Evolutionary conservation across 2,329 filamentous ascomycete species (phyloP).

Genomic region (Ophiocordyceps camponoti-saundersi): DNA sequence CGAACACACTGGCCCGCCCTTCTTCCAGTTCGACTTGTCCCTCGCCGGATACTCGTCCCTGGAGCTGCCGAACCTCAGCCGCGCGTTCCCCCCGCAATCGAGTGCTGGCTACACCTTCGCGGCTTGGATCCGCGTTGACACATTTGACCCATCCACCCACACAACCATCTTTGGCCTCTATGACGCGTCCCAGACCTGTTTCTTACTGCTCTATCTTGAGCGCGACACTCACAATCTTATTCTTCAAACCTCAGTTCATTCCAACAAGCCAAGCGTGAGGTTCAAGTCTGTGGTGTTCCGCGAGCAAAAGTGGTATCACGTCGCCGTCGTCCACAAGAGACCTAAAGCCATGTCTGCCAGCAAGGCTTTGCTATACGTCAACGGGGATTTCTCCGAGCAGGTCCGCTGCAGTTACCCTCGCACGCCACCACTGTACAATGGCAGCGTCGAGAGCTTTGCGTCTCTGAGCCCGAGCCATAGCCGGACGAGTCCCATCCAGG

Average conservation of each 20-base stretch:
- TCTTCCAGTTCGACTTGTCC: conserved; percentile 88
- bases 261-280: conserved; percentile 71
- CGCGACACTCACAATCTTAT: conserved; percentile 90
- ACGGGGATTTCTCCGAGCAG: conserved; percentile 89
- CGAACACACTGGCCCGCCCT: conserved; percentile 59
- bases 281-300: conserved; percentile 75
- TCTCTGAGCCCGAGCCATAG: conserved; percentile 43
- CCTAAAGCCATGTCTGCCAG: conserved; percentile 59
- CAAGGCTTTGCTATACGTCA: conserved; percentile 75
- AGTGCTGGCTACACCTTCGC: conserved; percentile 79
- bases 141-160: conserved; percentile 69
- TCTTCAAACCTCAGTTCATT: conserved; percentile 83
- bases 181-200: conserved; percentile 82
- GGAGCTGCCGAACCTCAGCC: conserved; percentile 73
- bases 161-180: conserved; percentile 95
- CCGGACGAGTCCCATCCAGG: conserved; percentile 59
- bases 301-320: conserved; percentile 76
- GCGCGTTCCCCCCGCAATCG: conserved; percentile 65
- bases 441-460: conserved; percentile 50
- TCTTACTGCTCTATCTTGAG: conserved; percentile 84
- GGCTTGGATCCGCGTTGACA: conserved; percentile 76
- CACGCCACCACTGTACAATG: conserved; percentile 47
- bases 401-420: conserved; percentile 76
- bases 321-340: conserved; percentile 71
- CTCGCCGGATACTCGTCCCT: conserved; percentile 77